Percentiles rank a stretch among this genome's conserved stretches.
These are phyloP conservation scores for Teunomyces funiuensis DNA, from an alignment of 805 yeast species.

Conservation along the genomic window DNA sequence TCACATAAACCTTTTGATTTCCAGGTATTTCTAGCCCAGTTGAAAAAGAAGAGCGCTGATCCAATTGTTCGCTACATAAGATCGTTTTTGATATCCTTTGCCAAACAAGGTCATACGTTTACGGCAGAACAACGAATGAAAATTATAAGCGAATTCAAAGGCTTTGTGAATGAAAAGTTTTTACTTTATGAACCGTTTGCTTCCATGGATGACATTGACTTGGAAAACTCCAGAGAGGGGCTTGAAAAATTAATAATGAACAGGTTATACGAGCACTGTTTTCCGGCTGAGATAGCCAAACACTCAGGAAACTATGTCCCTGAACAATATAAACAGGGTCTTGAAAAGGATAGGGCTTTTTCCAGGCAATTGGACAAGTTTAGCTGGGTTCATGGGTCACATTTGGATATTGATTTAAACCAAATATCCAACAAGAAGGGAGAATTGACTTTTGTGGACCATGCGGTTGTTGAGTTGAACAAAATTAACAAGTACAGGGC, in stretches of 20 bases:
- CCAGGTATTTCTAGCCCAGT: constrained; percentile 69
- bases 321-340: constrained; percentile 56
- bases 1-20: constrained; percentile 70
- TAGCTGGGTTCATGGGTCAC: constrained; percentile 70
- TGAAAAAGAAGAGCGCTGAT: constrained; percentile 76
- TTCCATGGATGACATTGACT: constrained; percentile 52
- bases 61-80: constrained; percentile 84
- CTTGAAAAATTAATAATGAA: constrained; percentile 92
- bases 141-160: constrained; percentile 72
- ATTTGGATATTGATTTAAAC: constrained; percentile 67
- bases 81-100: constrained; percentile 79
- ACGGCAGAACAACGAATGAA: constrained; percentile 75
- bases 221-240: constrained; percentile 82
- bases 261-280: constrained; percentile 71
- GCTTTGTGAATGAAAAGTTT: constrained; percentile 67
- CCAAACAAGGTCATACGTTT: constrained; percentile 58
- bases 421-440: constrained; percentile 31
- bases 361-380: constrained; percentile 56
- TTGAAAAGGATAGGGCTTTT: constrained; percentile 57
- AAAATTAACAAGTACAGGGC: constrained; percentile 84
- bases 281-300: constrained; percentile 68
- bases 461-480: constrained; percentile 70
- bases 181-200: constrained; percentile 69
- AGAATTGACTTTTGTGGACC: constrained; percentile 46
- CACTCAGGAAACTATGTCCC: constrained; percentile 19